Percentiles rank a stretch among this genome's conserved stretches.
Evolutionary conservation across 2,329 filamentous ascomycete genomes (phyloP).

Genomic region (Massarina eburnea): DNA sequence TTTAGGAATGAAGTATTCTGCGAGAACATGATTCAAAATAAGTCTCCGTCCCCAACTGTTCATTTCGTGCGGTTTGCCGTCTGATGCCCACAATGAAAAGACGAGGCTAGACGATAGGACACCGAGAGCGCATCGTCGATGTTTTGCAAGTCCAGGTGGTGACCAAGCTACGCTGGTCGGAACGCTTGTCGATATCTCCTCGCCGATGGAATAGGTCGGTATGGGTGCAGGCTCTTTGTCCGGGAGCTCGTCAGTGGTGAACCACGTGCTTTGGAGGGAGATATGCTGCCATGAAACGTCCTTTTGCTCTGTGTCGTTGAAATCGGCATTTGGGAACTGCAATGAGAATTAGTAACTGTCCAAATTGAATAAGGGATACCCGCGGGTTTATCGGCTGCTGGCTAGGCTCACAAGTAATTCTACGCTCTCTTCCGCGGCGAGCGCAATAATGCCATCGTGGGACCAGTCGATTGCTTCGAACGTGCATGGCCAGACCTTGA

Average conservation of each 20-base stretch:
- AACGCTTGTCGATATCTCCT: conserved; percentile 58
- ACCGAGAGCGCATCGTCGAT: conserved; percentile 56
- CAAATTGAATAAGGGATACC: not conserved
- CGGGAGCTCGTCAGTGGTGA: conserved; percentile 53
- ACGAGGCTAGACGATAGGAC: conserved; percentile 59
- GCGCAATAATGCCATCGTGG: conserved; percentile 58
- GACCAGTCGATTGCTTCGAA: conserved; percentile 61
- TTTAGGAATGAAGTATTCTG: conserved; percentile 37
- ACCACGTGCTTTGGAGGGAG: conserved; percentile 53
- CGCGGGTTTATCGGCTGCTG: not conserved
- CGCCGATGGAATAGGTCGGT: conserved; percentile 57
- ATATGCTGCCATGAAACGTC: conserved; percentile 40
- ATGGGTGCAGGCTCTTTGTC: conserved; percentile 50
- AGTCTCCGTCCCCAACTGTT: conserved; percentile 55
- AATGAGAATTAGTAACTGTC: not conserved
- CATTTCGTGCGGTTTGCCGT: conserved; percentile 44
- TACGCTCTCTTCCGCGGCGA: conserved; percentile 58
- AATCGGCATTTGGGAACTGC: conserved; percentile 38
- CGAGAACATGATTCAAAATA: conserved; percentile 55
- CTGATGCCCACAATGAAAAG: conserved; percentile 58
- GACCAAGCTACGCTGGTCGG: conserved; percentile 60
- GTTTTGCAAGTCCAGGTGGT: conserved; percentile 56
- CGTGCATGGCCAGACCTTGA: conserved; percentile 53
- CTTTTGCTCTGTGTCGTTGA: conserved; percentile 29
- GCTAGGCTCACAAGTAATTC: conserved; percentile 50